Evolutionary conservation across 2,329 filamentous ascomycete genomes (phyloP).

Genomic region (Trichoderma pleuroti): DNA sequence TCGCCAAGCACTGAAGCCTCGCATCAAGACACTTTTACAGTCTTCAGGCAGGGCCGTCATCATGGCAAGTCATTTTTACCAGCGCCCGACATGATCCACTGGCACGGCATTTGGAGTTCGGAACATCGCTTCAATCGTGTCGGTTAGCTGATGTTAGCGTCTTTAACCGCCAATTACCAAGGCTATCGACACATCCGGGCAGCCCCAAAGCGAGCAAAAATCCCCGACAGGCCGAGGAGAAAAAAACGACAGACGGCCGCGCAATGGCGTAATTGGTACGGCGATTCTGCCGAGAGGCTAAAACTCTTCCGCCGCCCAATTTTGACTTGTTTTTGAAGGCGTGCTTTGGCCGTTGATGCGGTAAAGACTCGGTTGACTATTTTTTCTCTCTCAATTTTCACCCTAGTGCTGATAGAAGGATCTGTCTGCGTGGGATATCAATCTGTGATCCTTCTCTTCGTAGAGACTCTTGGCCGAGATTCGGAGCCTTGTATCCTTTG

Average conservation of each 20-base stretch:
- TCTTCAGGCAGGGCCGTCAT: not conserved
- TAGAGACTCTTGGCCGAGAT: not conserved
- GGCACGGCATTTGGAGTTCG: not conserved
- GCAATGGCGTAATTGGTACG: slow-evolving; percentile 6
- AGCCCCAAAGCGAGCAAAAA: not conserved
- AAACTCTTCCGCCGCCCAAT: not conserved
- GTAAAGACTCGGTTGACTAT: slow-evolving; percentile 15
- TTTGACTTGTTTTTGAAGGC: not conserved
- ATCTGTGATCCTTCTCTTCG: not conserved
- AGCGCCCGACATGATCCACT: not conserved
- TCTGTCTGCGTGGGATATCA: not conserved
- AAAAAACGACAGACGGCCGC: slow-evolving; percentile 7
- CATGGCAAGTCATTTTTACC: not conserved
- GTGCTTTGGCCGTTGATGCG: not conserved
- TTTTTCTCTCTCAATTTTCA: not conserved
- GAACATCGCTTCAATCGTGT: not conserved
- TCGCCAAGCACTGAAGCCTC: not conserved
- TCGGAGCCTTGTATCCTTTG: not conserved
- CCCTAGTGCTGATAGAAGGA: slow-evolving; percentile 3
- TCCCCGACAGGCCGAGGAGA: not conserved
- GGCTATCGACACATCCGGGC: not conserved
- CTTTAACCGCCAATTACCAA: not conserved
- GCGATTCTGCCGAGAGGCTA: not conserved
- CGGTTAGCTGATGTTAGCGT: not conserved
- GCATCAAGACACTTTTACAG: not conserved